Percentiles rank a stretch among this genome's conserved stretches.
These are phyloP conservation scores for Tubosaeta brunneosetosa DNA, from an alignment of 768 basidiomycete genomes.

Conservation along the genomic window DNA sequence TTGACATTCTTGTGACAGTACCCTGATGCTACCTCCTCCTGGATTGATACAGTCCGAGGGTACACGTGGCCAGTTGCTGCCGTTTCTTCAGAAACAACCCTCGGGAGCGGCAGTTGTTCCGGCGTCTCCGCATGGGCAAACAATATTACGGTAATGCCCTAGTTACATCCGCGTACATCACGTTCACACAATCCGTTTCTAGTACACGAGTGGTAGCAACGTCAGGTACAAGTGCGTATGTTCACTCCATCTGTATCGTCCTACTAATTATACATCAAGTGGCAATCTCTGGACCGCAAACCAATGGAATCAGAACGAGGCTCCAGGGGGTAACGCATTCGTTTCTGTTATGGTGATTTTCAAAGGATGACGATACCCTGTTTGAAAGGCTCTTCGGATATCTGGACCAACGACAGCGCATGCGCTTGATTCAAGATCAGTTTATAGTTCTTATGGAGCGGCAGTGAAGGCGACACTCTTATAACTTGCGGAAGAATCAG, in stretches of 20 bases:
- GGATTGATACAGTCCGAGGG: conserved; percentile 38
- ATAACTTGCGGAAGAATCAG: too few relatives aligned
- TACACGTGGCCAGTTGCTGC: conserved; percentile 33
- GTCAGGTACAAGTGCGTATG: conserved; percentile 39
- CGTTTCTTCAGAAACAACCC: neutral
- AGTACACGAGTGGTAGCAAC: conserved; percentile 41
- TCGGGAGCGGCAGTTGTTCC: conserved; percentile 32
- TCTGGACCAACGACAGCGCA: conserved; percentile 56
- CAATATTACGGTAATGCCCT: conserved; percentile 31
- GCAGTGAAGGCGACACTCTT: neutral
- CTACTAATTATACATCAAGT: conserved; percentile 19
- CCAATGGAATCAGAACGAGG: conserved; percentile 42
- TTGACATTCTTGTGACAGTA: conserved; percentile 23
- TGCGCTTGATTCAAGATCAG: conserved; percentile 30
- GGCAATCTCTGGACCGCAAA: conserved; percentile 45
- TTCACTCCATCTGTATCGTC: neutral
- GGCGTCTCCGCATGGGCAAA: conserved; percentile 40
- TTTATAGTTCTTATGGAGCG: neutral
- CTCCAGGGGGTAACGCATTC: conserved; percentile 22
- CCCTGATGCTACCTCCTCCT: conserved; percentile 35
- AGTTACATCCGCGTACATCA: neutral
- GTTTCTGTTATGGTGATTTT: neutral
- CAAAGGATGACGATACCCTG: neutral
- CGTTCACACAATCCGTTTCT: neutral
- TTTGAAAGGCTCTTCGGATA: conserved; percentile 40